Base-by-base conservation (phyloP, 768 basidiomycete species). In the Russula dissimulans region DNA sequence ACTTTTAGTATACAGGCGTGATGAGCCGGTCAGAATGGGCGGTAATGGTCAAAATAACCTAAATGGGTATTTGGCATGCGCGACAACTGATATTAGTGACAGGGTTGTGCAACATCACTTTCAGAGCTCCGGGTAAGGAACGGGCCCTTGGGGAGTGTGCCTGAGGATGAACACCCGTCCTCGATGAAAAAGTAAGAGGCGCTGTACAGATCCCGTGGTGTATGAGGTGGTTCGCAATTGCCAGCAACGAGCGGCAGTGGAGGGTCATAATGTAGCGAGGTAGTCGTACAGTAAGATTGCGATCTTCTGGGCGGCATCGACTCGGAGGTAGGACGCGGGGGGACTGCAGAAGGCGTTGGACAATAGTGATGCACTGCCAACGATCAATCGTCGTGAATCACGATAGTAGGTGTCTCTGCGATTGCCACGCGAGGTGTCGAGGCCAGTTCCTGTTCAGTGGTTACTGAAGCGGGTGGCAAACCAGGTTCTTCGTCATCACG, bases 381-480 rank as follows among this genome's bases (percentile, higher is more conserved):
- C 42, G 15, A 14, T 70, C 65, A 81, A 54, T 80, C 77, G 56
- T 82, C 81, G 61, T 81, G 78, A 54, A 83, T 79, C 3, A 63
- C 69, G 57, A 83, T 77, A 47, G 69, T 74, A 31, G 72, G 71
- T 42, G 70, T 71, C 18, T 75, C 71, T 29, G 72, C 67, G 54
- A 77, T 66, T 0, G 68, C 63, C 60, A 52, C 60, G 18, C 34
- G 18, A 11, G 52, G 60, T 11, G 66, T 56, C 17, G 56, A 56
- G 3, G 43, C 18, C 15, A 43, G 18, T 47, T 57, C 60, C 18
- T 52, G 49, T 47, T 53, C 56, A 12, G 39, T 26, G 15, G 42
- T 29, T 17, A 46, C 41, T 26, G 57, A 50, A 3, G 64, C 65
- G 31, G 55, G 59, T n/a, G 65, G 70, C 4, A 67, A 68, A 4